Evolutionary conservation across 2,329 filamentous ascomycete species (phyloP).

Genomic region (Talaromyces sp.): DNA sequence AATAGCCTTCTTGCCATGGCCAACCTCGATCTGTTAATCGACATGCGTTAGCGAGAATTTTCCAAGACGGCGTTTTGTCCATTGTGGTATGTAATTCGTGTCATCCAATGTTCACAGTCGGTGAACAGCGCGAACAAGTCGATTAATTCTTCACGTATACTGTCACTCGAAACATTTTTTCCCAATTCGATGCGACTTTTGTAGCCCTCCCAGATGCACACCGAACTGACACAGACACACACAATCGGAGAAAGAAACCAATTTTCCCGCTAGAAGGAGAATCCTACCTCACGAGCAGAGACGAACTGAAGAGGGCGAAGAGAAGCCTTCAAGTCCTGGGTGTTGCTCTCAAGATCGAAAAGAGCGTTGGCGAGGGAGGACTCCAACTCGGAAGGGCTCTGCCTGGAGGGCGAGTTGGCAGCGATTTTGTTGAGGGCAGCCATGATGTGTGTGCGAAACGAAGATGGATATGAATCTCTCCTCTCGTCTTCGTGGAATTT

Average conservation of each 20-base stretch:
- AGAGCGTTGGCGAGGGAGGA: conserved; percentile 93
- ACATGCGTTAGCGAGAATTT: conserved; percentile 20
- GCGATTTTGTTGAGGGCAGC: conserved; percentile 97
- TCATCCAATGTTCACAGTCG: not conserved
- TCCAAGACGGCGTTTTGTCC: not conserved
- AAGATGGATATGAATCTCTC: conserved; percentile 9
- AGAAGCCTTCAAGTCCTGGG: conserved; percentile 91
- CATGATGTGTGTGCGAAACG: conserved; percentile 46
- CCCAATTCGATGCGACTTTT: not conserved
- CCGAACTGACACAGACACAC: conserved; percentile 4
- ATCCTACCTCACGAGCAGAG: conserved; percentile 89
- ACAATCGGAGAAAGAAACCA: not conserved
- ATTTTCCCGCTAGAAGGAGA: conserved; percentile 1
- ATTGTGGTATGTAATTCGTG: not conserved
- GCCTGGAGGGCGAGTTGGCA: conserved; percentile 90
- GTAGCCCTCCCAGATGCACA: not conserved
- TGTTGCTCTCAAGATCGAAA: conserved; percentile 99
- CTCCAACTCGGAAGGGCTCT: conserved; percentile 97
- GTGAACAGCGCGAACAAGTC: not conserved
- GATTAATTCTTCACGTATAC: not conserved
- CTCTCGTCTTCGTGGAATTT: conserved; percentile 8
- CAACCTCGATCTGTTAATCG: conserved; percentile 88
- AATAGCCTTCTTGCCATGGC: conserved; percentile 99
- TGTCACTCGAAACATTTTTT: not conserved
- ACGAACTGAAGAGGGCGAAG: conserved; percentile 98